Base-by-base conservation (phyloP, 164 flowering plant genomes). In the Macadamia integrifolia region DNA sequence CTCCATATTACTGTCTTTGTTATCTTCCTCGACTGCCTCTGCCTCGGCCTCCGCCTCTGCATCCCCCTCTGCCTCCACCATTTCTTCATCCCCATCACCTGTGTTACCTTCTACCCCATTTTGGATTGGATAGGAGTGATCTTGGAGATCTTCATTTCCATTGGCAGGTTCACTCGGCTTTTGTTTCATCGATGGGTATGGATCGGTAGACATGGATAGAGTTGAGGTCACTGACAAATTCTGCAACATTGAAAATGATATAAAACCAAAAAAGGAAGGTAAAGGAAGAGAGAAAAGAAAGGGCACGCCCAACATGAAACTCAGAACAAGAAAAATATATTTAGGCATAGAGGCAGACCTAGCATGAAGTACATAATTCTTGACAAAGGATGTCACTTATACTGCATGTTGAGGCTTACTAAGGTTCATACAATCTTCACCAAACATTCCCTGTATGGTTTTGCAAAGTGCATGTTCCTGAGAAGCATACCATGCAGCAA, bases 141-240 rank as follows among this genome's bases (percentile, higher is more conserved):
- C 57, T 65, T 61, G 66, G 17, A 64, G 66, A 55, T 67, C 79
- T 58, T 74, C 80, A 28, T 35, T 69, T 46, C 43, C 75, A 73
- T 77, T 67, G 3, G 75, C 77, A 60, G 71, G 61, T 46, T 68
- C 84, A 30, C 73, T 79, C 10, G 77, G 56, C 46, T 64, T 78
- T 75, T 67, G 76, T 14, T 62, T 56, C 17, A 64, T 10, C 4
- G 76, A 74, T 66, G 87, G 84, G 69, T 81, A 82, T 14, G 86
- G 83, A 60, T 88, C 91, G 12, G 75, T 72, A 40, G 72, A 85
- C 49, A 79, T 71, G 32, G 84, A 69, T 71, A 92, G 62, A 58
- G 82, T 89, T 1, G 92, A 87, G 30, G 95, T 83, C 74, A 90
- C 96, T 79, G 80, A 73, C 79, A 92, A 74, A 78, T 87, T 92